Evolutionary conservation across 306 rosid genomes (phyloP).

Genomic region (Acacia acuminata): DNA sequence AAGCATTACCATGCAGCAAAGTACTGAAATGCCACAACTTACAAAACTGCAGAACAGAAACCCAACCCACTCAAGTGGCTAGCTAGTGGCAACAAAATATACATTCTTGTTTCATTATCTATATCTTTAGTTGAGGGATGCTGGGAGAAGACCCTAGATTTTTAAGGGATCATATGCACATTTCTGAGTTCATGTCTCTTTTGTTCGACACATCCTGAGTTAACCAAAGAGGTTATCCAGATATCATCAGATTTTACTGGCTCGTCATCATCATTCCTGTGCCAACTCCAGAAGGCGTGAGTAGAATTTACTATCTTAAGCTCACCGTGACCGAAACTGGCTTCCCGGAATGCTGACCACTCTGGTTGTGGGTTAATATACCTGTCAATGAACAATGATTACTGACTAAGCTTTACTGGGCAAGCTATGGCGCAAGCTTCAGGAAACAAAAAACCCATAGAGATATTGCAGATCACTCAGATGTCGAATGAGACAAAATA

Average conservation of each 20-base stretch:
- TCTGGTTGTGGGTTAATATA: conserved; percentile 70
- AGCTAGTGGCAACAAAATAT: conserved; percentile 8
- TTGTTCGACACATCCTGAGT: conserved; percentile 64
- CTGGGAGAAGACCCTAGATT: background rate
- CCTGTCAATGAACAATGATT: conserved; percentile 43
- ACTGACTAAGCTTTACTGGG: background rate
- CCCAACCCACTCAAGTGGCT: conserved; percentile 11
- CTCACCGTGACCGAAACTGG: conserved; percentile 94
- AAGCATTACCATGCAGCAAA: conserved; percentile 26
- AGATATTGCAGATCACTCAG: background rate
- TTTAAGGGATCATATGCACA: conserved; percentile 49
- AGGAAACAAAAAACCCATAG: background rate
- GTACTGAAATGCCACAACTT: conserved; percentile 9
- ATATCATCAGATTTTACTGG: conserved; percentile 80
- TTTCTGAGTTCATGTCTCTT: conserved; percentile 49
- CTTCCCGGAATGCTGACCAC: conserved; percentile 91
- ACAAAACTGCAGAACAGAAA: conserved; percentile 1
- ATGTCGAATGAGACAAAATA: background rate
- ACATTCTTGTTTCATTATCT: conserved; percentile 26
- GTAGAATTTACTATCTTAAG: conserved; percentile 70
- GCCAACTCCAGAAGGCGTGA: conserved; percentile 95
- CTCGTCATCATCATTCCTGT: conserved; percentile 89
- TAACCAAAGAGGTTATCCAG: conserved; percentile 77
- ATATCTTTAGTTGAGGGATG: background rate
- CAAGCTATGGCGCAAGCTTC: background rate